Conservation (phyloP, 768 basidiomycete species). For the Tricholoma furcatifolium region DNA sequence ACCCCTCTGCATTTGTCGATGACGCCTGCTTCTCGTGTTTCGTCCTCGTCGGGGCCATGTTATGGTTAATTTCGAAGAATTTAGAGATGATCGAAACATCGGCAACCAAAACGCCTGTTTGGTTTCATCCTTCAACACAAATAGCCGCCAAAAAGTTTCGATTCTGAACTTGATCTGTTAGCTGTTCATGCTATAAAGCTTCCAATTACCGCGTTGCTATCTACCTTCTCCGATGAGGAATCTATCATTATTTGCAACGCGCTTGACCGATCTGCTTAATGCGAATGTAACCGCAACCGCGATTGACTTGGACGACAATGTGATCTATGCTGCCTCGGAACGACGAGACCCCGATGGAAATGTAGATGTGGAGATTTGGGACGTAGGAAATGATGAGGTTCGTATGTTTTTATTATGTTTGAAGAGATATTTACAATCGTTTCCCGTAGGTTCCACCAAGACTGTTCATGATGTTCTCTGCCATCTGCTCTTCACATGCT, state of each 20-base stretch:
- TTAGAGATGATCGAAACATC: neutral
- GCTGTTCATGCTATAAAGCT: constrained; percentile 4
- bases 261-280: constrained; percentile 24
- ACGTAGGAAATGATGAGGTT: constrained; percentile 24
- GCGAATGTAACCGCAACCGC: constrained; percentile 45
- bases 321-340: constrained; percentile 60
- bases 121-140: constrained; percentile 3
- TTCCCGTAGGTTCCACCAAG: constrained; percentile 16
- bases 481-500: constrained; percentile 26
- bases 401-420: constrained; percentile 2
- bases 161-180: neutral
- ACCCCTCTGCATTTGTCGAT: constrained; percentile 13
- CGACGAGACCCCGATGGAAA: constrained; percentile 41
- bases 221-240: constrained; percentile 49
- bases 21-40: constrained; percentile 10
- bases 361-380: constrained; percentile 62
- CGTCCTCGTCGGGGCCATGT: constrained; percentile 21
- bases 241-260: constrained; percentile 41
- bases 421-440: neutral
- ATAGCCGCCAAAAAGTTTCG: constrained; percentile 19
- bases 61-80: constrained; percentile 10
- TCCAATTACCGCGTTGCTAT: neutral
- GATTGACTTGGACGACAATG: constrained; percentile 64
- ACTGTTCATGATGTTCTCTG: constrained; percentile 36
- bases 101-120: constrained; percentile 11